Base-by-base conservation (phyloP, 345 rosid species). In the Hibiscus syriacus region DNA sequence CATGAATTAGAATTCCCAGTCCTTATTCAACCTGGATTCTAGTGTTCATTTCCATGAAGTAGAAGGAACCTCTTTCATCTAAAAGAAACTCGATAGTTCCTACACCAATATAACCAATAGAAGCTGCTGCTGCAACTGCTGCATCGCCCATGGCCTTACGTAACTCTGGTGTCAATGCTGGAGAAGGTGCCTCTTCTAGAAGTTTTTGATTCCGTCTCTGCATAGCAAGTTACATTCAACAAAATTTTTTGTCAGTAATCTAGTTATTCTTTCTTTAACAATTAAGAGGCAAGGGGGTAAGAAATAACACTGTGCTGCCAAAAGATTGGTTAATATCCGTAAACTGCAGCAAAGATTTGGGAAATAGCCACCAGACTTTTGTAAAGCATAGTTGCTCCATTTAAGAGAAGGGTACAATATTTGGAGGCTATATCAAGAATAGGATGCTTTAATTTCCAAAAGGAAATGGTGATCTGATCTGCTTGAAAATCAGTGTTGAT, bases 1-100 rank as follows among this genome's bases (percentile, higher is more conserved):
- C 66, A 56, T 23, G 9, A 16, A 67, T 43, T 32, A 41, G 34
- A 67, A 16, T 59, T 46, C 30, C 29, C 10, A 66, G 48, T 56
- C 39, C 12, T 39, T 26, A 53, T 54, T 68, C 22, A 54, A 90
- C 99, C 99, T 94, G 99, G 75, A 94, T 91, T 77, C 99, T 85
- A 68, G 99, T 91, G 77, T 90, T 94, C 99, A 94, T 94, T 87
- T 94, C 99, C 99, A 94, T 94, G 84, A 94, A 94, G 80, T 89
- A 94, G 81, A 94, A 94, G 68, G 87, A 84, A 66, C 99, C 97
- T 81, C 99, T 89, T 77, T 94, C 97, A 73, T 94, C 99, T 85
- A 94, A 80, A 79, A 94, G 99, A 76, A 94, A 94, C 73, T 94
- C 99, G 6, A 94, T 85, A 2, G 97, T 94, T 66, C 99, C 99